These are phyloP conservation scores for Cryphonectria japonica DNA, from an alignment of 2,329 filamentous ascomycete genomes.

Conservation along the genomic window DNA sequence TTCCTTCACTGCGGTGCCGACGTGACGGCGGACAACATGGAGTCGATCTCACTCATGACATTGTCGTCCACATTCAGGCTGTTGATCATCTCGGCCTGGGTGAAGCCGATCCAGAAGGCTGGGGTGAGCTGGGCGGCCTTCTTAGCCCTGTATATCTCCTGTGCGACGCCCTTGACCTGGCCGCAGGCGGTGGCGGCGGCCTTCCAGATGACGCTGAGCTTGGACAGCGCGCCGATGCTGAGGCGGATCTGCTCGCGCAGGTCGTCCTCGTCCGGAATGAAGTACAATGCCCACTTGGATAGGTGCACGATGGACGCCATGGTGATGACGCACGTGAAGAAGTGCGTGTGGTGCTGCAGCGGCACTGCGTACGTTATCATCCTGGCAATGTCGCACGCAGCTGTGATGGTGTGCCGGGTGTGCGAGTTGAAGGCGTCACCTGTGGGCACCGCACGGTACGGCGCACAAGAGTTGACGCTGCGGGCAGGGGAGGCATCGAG, in stretches of 20 bases:
- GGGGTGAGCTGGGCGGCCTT: conserved; percentile 57
- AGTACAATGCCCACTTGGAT: conserved; percentile 73
- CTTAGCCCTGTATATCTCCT: conserved; percentile 69
- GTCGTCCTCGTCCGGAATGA: conserved; percentile 65
- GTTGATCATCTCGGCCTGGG: conserved; percentile 58
- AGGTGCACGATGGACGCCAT: conserved; percentile 81
- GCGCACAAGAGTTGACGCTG: conserved; percentile 68
- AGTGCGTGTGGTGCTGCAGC: conserved; percentile 76
- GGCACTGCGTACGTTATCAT: conserved; percentile 75
- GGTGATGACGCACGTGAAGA: conserved; percentile 81
- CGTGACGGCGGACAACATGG: conserved; percentile 38
- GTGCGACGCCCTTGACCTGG: conserved; percentile 79
- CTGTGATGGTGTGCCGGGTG: conserved; percentile 78
- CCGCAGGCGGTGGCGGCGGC: conserved; percentile 70
- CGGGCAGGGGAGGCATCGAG: conserved; percentile 65
- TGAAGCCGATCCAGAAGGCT: conserved; percentile 58
- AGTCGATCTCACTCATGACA: conserved; percentile 62
- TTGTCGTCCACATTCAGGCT: conserved; percentile 61
- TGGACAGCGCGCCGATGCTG: conserved; percentile 75
- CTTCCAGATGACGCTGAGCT: conserved; percentile 71
- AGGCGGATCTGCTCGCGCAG: conserved; percentile 77
- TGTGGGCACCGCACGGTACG: conserved; percentile 55
- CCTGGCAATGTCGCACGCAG: conserved; percentile 76
- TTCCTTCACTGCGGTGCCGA: conserved; percentile 22
- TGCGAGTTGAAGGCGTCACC: conserved; percentile 65